These are phyloP conservation scores for Dothistroma pini DNA, from an alignment of 2,329 filamentous ascomycete genomes.

Conservation along the genomic window DNA sequence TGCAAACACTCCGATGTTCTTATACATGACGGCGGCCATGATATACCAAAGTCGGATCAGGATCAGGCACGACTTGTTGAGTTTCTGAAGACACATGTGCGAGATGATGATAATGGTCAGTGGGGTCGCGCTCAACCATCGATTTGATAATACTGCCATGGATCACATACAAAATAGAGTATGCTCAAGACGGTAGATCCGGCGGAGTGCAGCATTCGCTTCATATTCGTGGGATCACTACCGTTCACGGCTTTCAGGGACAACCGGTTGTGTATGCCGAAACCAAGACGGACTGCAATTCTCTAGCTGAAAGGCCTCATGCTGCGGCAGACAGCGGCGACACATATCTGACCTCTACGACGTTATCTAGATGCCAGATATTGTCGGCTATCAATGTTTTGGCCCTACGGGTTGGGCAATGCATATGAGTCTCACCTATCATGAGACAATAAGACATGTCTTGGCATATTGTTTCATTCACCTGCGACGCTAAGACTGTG, in stretches of 20 bases:
- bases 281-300: too few species aligned
- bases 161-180: background rate
- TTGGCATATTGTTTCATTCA: background rate
- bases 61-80: slow-evolving; percentile 17
- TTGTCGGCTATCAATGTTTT: too few species aligned
- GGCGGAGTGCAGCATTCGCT: too few species aligned
- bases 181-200: too few species aligned
- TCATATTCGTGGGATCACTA: too few species aligned
- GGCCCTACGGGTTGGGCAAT: background rate
- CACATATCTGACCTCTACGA: too few species aligned
- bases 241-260: too few species aligned
- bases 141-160: slow-evolving; percentile 3
- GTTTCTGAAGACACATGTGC: slow-evolving; percentile 14
- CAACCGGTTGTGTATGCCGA: too few species aligned
- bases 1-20: slow-evolving; percentile 14
- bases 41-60: slow-evolving; percentile 21
- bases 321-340: too few species aligned
- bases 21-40: slow-evolving; percentile 20
- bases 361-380: too few species aligned
- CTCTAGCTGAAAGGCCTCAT: too few species aligned
- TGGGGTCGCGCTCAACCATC: slow-evolving; percentile 5
- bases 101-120: background rate
- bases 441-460: background rate
- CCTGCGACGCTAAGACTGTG: background rate
- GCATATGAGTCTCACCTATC: background rate